These are phyloP conservation scores for Cercospora brassicicola DNA, from an alignment of 2,329 filamentous ascomycete species.

Conservation along the genomic window DNA sequence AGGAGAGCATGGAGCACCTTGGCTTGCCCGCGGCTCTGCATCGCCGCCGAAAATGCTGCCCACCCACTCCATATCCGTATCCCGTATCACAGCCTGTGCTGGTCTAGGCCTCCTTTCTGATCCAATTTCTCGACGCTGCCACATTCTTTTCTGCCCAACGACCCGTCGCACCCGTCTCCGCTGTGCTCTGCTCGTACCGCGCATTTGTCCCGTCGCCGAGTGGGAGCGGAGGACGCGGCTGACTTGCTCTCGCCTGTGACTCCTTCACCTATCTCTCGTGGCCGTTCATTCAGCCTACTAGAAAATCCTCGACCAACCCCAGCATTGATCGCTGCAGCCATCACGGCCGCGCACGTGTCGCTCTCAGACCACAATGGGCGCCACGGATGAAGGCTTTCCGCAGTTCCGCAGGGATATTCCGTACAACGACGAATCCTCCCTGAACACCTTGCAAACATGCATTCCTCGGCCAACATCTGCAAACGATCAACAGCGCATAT, in stretches of 20 bases:
- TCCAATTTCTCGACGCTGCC: neutral
- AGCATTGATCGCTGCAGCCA: neutral
- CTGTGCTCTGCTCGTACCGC: neutral
- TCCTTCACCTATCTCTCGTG: neutral
- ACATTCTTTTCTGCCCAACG: neutral
- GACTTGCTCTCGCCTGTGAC: neutral
- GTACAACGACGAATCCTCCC: conserved; percentile 35
- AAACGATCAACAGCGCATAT: conserved; percentile 26
- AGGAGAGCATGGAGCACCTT: neutral
- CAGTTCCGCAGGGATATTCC: conserved; percentile 31
- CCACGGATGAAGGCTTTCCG: conserved; percentile 27
- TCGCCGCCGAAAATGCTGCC: neutral
- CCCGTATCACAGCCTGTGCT: neutral
- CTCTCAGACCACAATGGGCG: conserved; percentile 14
- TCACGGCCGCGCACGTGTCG: neutral
- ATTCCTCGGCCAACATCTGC: conserved; percentile 39
- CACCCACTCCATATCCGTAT: neutral
- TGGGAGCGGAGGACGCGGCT: neutral
- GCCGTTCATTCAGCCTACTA: neutral
- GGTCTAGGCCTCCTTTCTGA: neutral
- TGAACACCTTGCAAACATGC: conserved; percentile 48
- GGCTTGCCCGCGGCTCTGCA: neutral
- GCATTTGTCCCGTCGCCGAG: neutral
- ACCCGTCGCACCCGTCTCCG: neutral
- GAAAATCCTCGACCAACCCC: neutral